phyloP scores from a whole-genome alignment of 805 yeast species.

The Cyberlindnera japonica region DNA sequence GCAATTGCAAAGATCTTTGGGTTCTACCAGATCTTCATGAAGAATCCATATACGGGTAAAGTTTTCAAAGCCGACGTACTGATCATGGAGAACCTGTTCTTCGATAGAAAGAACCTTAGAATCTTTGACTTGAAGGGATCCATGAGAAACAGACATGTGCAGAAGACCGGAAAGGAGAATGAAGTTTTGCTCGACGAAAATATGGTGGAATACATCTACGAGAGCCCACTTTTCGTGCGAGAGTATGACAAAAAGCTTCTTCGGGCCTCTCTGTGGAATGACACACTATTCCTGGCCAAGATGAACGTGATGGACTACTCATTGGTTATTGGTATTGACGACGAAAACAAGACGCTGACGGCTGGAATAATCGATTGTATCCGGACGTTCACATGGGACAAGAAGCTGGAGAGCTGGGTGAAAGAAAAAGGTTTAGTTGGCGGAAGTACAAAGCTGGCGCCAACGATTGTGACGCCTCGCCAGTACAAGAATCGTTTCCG shows the following conservation, averaged over 20 bases:
- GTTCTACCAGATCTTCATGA: conserved; percentile 87
- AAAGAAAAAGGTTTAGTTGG: conserved; percentile 91
- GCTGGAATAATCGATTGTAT: conserved; percentile 95
- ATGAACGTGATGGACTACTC: conserved; percentile 99
- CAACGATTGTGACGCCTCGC: conserved; percentile 95
- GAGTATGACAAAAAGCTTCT: conserved; percentile 86
- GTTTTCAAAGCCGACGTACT: conserved; percentile 83
- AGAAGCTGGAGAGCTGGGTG: conserved; percentile 97
- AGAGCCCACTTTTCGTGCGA: conserved; percentile 89
- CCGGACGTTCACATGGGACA: conserved; percentile 97
- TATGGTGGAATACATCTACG: conserved; percentile 97
- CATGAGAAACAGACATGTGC: conserved; percentile 94
- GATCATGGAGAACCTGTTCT: conserved; percentile 94
- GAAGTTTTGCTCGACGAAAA: conserved; percentile 95
- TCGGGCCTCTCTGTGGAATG: conserved; percentile 91
- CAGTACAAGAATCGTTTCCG: conserved; percentile 92
- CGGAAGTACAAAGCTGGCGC: conserved; percentile 76
- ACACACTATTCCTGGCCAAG: conserved; percentile 86
- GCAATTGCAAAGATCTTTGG: conserved; percentile 95
- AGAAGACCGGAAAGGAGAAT: conserved; percentile 92
- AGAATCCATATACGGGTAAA: conserved; percentile 71
- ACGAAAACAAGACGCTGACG: conserved; percentile 60
- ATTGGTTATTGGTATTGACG: conserved; percentile 86
- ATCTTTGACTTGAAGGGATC: conserved; percentile 97
- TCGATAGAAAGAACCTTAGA: conserved; percentile 73